Evolutionary conservation across 2,329 filamentous ascomycete genomes (phyloP), one percentile per base, ranked within the genome.

Genomic region (Phialophora tarda): DNA sequence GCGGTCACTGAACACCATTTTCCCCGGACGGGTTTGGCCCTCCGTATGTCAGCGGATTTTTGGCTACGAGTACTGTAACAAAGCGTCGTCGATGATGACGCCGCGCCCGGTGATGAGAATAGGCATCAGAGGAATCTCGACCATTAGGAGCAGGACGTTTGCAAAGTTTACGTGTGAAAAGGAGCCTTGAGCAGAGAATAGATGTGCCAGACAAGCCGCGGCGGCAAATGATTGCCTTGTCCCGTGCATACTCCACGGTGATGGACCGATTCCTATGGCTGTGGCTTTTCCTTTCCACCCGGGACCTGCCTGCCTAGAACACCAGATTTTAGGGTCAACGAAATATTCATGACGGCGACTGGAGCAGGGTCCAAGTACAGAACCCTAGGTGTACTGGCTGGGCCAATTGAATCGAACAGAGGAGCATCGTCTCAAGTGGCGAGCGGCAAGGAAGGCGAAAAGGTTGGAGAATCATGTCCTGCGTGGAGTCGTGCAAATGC

Each of bases 151-250:
- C 48, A 53, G 30, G 30, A 10, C 21, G 23, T 14, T 41, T 12
- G n/a, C 12, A 11, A 53, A 21, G 12, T 53, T 61, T 10, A 24
- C 11, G 26, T 51, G 44, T 59, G 41, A 34, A 53, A 51, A 11
- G 34, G 17, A 55, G 53, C 26, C 24, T 30, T 28, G 30, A 17
- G 28, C 24, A 55, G n/a, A n/a, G 28, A 55, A 30, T 28, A 4
- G 24, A 30, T 28, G 24, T 55, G 53, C 53, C 24, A 28, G 24
- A 10, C 53, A 32, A 55, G 47, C 59, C 59, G 32, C 47, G 12
- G 59, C 59, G 59, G 59, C 59, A 61, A 59, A 59, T 24, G 38
- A 50, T 59, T 41, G 24, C 14, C 44, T 28, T 24, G 32, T 12
- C 44, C 26, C 24, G 48, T 51, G 26, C 28, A 23, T 38, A 17